Percentiles rank a stretch among this genome's conserved stretches.
These are phyloP conservation scores for Fusarium secorum DNA, from an alignment of 2,329 filamentous ascomycete genomes.

Conservation along the genomic window DNA sequence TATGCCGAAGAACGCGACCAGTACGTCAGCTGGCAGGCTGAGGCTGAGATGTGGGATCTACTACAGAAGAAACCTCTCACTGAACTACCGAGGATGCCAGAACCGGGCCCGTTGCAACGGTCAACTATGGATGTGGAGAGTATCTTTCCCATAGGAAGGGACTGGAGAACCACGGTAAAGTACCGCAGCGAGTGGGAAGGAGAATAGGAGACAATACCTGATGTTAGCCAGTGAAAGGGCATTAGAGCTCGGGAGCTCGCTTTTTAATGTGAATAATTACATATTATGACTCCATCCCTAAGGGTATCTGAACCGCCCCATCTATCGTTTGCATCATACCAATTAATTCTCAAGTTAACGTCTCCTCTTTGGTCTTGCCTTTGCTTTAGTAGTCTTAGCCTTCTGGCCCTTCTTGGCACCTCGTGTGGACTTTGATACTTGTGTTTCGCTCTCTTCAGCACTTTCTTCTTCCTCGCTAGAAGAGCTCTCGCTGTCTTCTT, in stretches of 20 bases:
- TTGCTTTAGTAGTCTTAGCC: slow-evolving; percentile 28
- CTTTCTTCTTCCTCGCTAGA: slow-evolving; percentile 47
- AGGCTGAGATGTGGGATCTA: slow-evolving; percentile 56
- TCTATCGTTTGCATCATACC: not conserved
- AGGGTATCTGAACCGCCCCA: slow-evolving; percentile 19
- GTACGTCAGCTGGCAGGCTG: slow-evolving; percentile 51
- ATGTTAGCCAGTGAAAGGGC: not conserved
- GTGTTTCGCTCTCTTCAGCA: slow-evolving; percentile 49
- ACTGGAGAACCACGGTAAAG: slow-evolving; percentile 51
- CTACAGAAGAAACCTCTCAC: slow-evolving; percentile 51
- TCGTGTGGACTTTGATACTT: slow-evolving; percentile 49
- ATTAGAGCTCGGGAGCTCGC: not conserved
- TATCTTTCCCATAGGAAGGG: slow-evolving; percentile 47
- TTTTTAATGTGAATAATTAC: not conserved
- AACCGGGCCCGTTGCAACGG: slow-evolving; percentile 41
- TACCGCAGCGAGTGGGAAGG: slow-evolving; percentile 56
- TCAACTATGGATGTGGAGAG: slow-evolving; percentile 47
- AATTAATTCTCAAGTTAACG: slow-evolving; percentile 26
- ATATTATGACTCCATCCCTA: slow-evolving; percentile 2
- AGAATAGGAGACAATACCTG: not conserved
- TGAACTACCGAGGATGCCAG: slow-evolving; percentile 44
- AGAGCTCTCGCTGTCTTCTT: slow-evolving; percentile 48
- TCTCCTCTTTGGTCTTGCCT: slow-evolving; percentile 46
- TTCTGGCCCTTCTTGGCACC: slow-evolving; percentile 48
- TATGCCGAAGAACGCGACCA: slow-evolving; percentile 55